Evolutionary conservation across 225 moss, liverwort and hornwort genomes (phyloP).

Genomic region (Thuidium tamariscinum): DNA sequence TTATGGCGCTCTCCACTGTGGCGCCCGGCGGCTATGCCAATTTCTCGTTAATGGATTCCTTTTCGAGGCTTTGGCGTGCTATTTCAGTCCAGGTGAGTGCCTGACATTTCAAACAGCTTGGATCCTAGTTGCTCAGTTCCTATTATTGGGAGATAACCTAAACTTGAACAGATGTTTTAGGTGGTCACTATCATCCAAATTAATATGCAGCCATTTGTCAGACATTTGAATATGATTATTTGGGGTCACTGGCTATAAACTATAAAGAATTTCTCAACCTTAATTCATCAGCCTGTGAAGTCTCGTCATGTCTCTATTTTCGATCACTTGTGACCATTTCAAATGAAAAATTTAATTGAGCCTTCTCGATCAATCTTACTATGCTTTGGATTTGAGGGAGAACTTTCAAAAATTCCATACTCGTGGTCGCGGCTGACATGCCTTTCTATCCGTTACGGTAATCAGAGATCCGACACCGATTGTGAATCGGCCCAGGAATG

Average conservation of each 20-base stretch:
- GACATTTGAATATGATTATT: not conserved
- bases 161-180: not conserved
- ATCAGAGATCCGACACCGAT: slow-evolving; percentile 9
- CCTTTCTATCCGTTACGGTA: not conserved
- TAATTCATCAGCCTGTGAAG: not conserved
- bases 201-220: too few species aligned
- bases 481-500: slow-evolving; percentile 16
- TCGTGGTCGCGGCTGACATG: not conserved
- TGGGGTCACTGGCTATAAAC: not conserved
- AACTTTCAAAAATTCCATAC: not conserved
- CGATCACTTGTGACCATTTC: not conserved
- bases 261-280: too few species aligned
- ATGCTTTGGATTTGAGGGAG: not conserved
- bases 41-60: not conserved
- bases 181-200: not conserved
- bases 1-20: not conserved
- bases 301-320: not conserved
- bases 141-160: not conserved
- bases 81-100: not conserved
- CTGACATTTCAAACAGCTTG: not conserved
- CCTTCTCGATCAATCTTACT: too few species aligned
- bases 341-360: not conserved
- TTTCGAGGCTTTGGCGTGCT: not conserved
- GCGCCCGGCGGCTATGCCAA: not conserved
- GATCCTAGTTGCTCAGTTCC: not conserved